Evolutionary conservation across 2,329 filamentous ascomycete species (phyloP).

Genomic region (Knufia petricola): DNA sequence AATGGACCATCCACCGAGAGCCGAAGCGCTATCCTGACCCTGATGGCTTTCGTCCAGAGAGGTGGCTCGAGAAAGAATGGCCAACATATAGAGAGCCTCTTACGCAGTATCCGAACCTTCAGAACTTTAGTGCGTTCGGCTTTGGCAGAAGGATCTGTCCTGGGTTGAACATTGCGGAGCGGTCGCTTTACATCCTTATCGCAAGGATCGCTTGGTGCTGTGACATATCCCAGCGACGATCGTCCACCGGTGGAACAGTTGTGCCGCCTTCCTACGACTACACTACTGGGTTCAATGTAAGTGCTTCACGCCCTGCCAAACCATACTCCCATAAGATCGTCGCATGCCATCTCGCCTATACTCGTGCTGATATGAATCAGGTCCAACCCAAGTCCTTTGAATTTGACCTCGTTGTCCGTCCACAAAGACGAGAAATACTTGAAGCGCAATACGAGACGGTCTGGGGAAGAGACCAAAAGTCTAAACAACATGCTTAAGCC

Average conservation of each 20-base stretch:
- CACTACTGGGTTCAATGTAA: conserved; percentile 16
- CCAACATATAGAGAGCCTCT: conserved; percentile 46
- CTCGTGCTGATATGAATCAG: not conserved
- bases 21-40: conserved; percentile 42
- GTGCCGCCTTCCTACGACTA: conserved; percentile 15
- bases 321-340: not conserved
- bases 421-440: no score
- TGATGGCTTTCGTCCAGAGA: conserved; percentile 43
- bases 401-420: conserved; percentile 11
- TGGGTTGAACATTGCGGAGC: conserved; percentile 23
- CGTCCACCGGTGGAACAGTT: not conserved
- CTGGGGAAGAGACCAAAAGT: no score
- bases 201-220: conserved; percentile 29
- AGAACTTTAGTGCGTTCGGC: conserved; percentile 46
- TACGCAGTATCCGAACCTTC: conserved; percentile 43
- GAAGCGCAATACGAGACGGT: no score
- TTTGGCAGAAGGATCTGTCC: conserved; percentile 40
- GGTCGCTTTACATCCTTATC: conserved; percentile 17
- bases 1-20: conserved; percentile 44
- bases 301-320: not conserved
- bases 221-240: conserved; percentile 8
- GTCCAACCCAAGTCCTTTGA: conserved; percentile 13
- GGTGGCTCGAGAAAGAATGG: conserved; percentile 43
- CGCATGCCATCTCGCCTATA: not conserved
- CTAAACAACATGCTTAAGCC: no score